phyloP scores from a whole-genome alignment of 805 yeast genomes.

The Barnettozyma siamensis region DNA sequence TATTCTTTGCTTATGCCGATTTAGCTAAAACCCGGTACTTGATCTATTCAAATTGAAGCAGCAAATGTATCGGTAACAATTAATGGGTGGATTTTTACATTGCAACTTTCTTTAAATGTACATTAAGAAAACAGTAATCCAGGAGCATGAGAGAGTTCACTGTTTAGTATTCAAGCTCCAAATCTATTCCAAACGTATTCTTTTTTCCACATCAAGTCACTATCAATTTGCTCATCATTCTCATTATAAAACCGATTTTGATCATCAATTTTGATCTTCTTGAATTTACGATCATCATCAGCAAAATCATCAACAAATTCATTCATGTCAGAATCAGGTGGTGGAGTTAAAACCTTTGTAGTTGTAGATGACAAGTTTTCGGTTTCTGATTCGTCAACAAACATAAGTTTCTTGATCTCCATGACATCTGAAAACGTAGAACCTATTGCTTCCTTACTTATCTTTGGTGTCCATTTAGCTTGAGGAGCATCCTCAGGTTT shows the following conservation, averaged over 20 bases:
- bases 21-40: no score
- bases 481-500: constrained; percentile 3
- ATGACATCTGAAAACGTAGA: constrained; percentile 15
- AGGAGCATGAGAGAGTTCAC: no score
- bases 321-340: constrained; percentile 14
- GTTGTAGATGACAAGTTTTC: no score
- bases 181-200: constrained; percentile 15
- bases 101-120: no score
- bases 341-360: constrained; percentile 14
- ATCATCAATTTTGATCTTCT: constrained; percentile 16
- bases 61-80: no score
- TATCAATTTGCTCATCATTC: constrained; percentile 10
- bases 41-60: no score
- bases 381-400: constrained; percentile 9
- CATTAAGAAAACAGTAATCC: no score
- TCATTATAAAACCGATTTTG: constrained; percentile 18
- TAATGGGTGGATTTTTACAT: no score
- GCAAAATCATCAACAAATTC: background rate
- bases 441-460: constrained; percentile 21
- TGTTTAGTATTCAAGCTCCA: background rate
- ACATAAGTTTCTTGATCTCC: constrained; percentile 18
- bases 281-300: constrained; percentile 11
- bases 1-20: no score
- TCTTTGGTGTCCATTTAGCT: constrained; percentile 20
- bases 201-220: constrained; percentile 20